phyloP scores from a whole-genome alignment of 2,329 filamentous ascomycete genomes.

The Hymenoscyphus linearis region DNA sequence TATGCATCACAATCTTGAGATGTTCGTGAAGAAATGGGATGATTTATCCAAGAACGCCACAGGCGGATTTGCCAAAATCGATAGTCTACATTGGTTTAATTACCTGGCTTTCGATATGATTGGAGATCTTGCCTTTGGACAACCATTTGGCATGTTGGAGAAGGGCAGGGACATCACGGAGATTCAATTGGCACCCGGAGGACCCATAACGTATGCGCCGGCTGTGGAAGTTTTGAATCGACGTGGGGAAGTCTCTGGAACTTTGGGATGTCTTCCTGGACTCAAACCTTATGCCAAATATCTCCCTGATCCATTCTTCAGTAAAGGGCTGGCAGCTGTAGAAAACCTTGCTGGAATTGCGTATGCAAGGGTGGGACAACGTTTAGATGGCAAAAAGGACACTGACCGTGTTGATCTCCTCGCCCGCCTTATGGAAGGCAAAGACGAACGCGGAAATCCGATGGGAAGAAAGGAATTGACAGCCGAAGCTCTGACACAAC shows the following conservation, averaged over 20 bases:
- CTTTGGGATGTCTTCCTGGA: constrained; percentile 67
- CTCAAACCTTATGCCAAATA: constrained; percentile 77
- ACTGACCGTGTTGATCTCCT: constrained; percentile 73
- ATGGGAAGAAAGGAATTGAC: constrained; percentile 77
- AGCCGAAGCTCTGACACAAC: constrained; percentile 81
- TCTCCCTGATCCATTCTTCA: constrained; percentile 78
- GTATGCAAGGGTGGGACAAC: constrained; percentile 70
- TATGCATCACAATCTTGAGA: constrained; percentile 72
- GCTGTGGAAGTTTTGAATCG: constrained; percentile 88
- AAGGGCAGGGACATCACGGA: constrained; percentile 73
- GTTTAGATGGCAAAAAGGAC: constrained; percentile 64
- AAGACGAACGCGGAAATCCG: constrained; percentile 71
- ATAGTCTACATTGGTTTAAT: constrained; percentile 78
- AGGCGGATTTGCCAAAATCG: constrained; percentile 54
- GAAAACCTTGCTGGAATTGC: constrained; percentile 82
- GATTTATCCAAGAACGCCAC: constrained; percentile 43
- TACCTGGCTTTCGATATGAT: constrained; percentile 52
- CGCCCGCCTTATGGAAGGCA: constrained; percentile 77
- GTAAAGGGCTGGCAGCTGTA: constrained; percentile 66
- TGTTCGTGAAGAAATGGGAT: constrained; percentile 71
- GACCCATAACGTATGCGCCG: constrained; percentile 61
- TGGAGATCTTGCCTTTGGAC: constrained; percentile 61
- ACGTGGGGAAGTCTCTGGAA: constrained; percentile 77
- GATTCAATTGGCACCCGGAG: constrained; percentile 56
- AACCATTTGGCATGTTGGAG: constrained; percentile 77